Conservation (phyloP, 1,139 yeast species). For the Saccharomyces uvarum region DNA sequence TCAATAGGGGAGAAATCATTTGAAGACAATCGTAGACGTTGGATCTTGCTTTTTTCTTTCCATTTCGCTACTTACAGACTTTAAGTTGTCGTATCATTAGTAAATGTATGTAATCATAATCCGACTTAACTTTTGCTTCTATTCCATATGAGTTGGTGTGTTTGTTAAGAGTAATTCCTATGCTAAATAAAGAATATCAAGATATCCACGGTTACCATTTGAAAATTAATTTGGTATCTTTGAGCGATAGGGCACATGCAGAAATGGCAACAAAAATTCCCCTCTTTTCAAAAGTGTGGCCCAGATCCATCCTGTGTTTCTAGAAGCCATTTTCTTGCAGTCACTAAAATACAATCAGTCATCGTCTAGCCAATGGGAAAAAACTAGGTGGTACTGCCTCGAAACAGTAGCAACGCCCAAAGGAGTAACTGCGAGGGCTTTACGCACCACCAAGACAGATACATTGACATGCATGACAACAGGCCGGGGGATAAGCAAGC, state of each 20-base stretch:
- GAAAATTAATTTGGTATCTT: background rate
- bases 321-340: background rate
- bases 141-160: no score
- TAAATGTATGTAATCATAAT: no score
- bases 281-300: background rate
- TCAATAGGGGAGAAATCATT: no score
- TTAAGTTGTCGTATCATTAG: no score
- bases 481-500: background rate
- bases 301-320: background rate
- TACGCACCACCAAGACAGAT: background rate
- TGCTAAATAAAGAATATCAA: no score
- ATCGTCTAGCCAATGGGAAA: background rate
- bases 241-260: background rate
- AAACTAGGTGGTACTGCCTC: background rate
- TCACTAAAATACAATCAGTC: background rate
- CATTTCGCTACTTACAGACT: no score
- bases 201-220: no score
- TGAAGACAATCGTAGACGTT: no score
- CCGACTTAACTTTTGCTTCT: no score
- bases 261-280: background rate
- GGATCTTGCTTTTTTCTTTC: no score
- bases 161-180: no score
- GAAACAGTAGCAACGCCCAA: background rate
- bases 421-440: background rate
- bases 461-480: background rate